phyloP scores from a whole-genome alignment of 768 basidiomycete species.

The Grammothele lineata region DNA sequence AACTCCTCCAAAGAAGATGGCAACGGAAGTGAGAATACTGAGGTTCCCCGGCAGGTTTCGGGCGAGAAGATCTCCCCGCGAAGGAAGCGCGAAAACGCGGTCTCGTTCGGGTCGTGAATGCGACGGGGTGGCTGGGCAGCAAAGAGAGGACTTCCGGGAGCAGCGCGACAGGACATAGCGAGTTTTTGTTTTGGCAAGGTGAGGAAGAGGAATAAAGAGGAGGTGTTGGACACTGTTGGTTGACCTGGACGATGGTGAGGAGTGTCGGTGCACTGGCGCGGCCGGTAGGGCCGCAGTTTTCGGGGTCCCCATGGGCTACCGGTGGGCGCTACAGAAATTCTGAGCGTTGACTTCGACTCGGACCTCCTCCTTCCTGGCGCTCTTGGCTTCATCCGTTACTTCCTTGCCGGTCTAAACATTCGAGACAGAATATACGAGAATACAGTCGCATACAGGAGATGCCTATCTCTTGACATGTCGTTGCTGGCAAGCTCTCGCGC shows the following conservation, averaged over 20 bases:
- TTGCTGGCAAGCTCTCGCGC: slow-evolving; percentile 12
- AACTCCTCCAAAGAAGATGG: slow-evolving; percentile 71
- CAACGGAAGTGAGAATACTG: slow-evolving; percentile 60
- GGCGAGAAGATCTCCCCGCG: slow-evolving; percentile 67
- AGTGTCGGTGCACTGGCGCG: background rate
- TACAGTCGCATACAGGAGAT: no score
- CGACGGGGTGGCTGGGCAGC: slow-evolving; percentile 36
- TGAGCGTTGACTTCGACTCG: no score
- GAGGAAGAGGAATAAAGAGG: background rate
- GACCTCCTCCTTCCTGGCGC: no score
- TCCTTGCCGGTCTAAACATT: no score
- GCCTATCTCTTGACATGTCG: slow-evolving; percentile 5
- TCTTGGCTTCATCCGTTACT: no score
- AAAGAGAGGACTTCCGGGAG: slow-evolving; percentile 52
- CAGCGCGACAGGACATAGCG: slow-evolving; percentile 65
- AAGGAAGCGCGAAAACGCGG: slow-evolving; percentile 48
- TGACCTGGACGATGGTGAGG: slow-evolving; percentile 4
- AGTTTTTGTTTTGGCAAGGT: background rate
- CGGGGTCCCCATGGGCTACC: no score
- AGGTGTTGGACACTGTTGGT: no score
- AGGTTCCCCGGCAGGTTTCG: slow-evolving; percentile 75
- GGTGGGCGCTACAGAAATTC: no score
- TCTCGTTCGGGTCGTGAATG: slow-evolving; percentile 56
- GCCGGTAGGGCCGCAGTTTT: no score
- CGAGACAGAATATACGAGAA: no score